Conservation (phyloP, 306 rosid species). For the Acacia acuminata region DNA sequence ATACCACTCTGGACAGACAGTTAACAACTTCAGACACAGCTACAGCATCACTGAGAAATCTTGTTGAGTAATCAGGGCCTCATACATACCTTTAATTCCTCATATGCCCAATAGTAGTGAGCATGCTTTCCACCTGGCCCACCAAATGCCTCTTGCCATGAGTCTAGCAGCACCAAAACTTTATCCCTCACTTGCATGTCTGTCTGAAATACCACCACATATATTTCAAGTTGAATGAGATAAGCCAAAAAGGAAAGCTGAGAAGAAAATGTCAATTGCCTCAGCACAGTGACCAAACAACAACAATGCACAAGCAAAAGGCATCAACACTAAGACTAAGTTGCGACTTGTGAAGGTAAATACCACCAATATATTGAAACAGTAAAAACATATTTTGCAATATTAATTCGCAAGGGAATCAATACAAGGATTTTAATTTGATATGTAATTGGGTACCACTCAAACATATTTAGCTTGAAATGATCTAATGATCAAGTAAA, state of each 20-base stretch:
- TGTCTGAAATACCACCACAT: conserved; percentile 53
- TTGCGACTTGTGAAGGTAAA: conserved; percentile 7
- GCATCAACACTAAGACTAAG: conserved; percentile 12
- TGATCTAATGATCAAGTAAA: conserved; percentile 1
- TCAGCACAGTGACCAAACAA: conserved; percentile 15
- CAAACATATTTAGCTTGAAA: neutral
- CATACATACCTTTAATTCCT: conserved; percentile 72
- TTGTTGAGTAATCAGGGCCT: conserved; percentile 9
- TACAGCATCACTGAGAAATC: conserved; percentile 14
- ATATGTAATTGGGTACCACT: neutral
- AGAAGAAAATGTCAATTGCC: neutral
- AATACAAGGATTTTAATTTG: conserved; percentile 17
- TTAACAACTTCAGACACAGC: conserved; percentile 20
- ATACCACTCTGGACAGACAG: conserved; percentile 7
- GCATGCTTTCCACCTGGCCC: conserved; percentile 90
- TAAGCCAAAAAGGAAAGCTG: neutral
- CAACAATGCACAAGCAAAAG: neutral
- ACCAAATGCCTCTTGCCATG: conserved; percentile 97
- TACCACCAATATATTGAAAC: neutral
- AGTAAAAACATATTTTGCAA: neutral
- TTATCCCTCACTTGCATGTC: conserved; percentile 96
- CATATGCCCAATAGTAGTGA: conserved; percentile 89
- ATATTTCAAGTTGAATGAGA: conserved; percentile 22
- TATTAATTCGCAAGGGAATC: neutral
- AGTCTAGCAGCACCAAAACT: conserved; percentile 75